Evolutionary conservation across 2,329 filamentous ascomycete genomes (phyloP).

Genomic region (Neurospora sp.): DNA sequence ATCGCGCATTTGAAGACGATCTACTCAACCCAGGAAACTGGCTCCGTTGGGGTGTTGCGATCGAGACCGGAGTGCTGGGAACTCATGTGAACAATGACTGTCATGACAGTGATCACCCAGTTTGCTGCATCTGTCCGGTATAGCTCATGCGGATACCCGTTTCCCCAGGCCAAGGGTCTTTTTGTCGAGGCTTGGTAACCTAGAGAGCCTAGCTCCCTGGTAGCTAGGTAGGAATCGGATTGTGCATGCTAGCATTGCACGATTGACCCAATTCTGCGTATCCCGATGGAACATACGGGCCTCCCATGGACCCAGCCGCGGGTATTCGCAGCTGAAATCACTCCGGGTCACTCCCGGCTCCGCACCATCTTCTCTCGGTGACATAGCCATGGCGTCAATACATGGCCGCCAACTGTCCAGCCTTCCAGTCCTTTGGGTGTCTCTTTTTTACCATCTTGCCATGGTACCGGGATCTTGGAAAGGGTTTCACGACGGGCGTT

Average conservation of each 20-base stretch:
- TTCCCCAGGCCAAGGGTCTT: neutral
- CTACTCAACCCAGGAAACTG: neutral
- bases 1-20: neutral
- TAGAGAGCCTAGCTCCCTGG: neutral
- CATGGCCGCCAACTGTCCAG: neutral
- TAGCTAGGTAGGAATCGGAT: neutral
- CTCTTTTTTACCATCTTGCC: neutral
- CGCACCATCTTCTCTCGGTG: neutral
- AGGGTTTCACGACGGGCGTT: neutral
- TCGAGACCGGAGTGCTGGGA: neutral
- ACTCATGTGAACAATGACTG: neutral
- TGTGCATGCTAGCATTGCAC: neutral
- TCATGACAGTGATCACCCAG: neutral
- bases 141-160: neutral
- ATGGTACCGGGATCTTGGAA: neutral
- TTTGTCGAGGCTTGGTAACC: neutral
- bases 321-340: neutral
- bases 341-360: neutral
- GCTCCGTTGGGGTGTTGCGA: neutral
- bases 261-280: neutral
- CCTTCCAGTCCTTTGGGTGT: neutral
- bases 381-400: neutral
- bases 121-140: neutral
- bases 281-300: neutral
- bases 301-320: neutral